These are phyloP conservation scores for Neurospora sp. DNA, from an alignment of 495 filamentous ascomycete genomes.

Conservation along the genomic window DNA sequence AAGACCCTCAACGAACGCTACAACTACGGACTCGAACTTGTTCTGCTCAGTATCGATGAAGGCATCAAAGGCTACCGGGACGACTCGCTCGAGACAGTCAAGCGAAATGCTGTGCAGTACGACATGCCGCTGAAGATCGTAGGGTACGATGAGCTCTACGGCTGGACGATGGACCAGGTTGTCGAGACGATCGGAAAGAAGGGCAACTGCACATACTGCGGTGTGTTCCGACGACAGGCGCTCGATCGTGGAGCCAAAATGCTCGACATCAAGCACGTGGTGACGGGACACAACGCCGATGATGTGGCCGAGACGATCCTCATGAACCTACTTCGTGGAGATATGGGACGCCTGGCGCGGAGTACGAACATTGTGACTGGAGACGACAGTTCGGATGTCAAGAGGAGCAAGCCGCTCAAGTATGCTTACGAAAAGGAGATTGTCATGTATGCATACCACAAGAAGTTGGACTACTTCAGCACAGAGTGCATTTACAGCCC, in stretches of 20 bases:
- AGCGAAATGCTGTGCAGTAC: constrained; percentile 84
- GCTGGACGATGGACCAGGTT: constrained; percentile 99
- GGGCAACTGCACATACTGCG: constrained; percentile 98
- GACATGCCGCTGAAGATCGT: constrained; percentile 84
- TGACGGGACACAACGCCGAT: constrained; percentile 96
- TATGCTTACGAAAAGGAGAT: constrained; percentile 99
- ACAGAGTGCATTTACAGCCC: constrained; percentile 98
- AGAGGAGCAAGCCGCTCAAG: constrained; percentile 91
- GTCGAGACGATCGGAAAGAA: constrained; percentile 94
- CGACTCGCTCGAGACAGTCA: constrained; percentile 91
- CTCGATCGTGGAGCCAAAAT: constrained; percentile 84
- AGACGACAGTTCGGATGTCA: constrained; percentile 62
- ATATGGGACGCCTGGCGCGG: constrained; percentile 75
- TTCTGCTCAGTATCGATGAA: constrained; percentile 88
- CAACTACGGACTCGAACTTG: constrained; percentile 74
- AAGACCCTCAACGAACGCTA: constrained; percentile 91
- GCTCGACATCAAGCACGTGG: constrained; percentile 84
- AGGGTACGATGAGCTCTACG: constrained; percentile 89
- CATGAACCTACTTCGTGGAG: constrained; percentile 92
- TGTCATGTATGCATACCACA: constrained; percentile 92
- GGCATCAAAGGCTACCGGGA: constrained; percentile 95
- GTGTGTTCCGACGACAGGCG: constrained; percentile 90
- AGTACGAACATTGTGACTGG: constrained; percentile 90
- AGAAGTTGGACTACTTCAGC: constrained; percentile 92
- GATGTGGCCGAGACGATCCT: constrained; percentile 97